Conservation (phyloP, 768 basidiomycete genomes). For the Mycena rebaudengoi region DNA sequence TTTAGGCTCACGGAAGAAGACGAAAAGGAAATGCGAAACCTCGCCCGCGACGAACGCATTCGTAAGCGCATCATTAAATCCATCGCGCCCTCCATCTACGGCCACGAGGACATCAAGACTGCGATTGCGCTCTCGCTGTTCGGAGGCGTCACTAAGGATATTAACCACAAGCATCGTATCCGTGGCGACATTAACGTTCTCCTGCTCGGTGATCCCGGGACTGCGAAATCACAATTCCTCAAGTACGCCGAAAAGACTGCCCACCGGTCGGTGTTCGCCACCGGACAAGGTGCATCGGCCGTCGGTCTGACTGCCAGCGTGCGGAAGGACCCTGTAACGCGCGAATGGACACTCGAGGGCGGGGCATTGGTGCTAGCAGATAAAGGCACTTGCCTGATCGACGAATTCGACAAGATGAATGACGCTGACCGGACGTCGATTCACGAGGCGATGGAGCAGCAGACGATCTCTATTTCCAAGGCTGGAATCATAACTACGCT, state of each 20-base stretch:
- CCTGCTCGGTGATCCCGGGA: slow-evolving; percentile 96
- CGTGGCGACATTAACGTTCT: slow-evolving; percentile 98
- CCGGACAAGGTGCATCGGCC: slow-evolving; percentile 97
- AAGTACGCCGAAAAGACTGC: slow-evolving; percentile 99
- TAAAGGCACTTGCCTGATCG: slow-evolving; percentile 96
- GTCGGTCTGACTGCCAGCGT: slow-evolving; percentile 99
- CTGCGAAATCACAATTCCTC: slow-evolving; percentile 98
- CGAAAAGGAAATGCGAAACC: slow-evolving; percentile 87
- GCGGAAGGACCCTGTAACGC: slow-evolving; percentile 96
- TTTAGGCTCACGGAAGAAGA: slow-evolving; percentile 98
- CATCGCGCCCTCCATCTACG: slow-evolving; percentile 98
- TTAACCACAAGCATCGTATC: slow-evolving; percentile 95
- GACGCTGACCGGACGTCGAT: slow-evolving; percentile 97
- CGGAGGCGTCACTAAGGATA: slow-evolving; percentile 93
- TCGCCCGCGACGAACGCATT: slow-evolving; percentile 93
- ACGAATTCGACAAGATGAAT: slow-evolving; percentile 99
- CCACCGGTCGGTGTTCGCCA: slow-evolving; percentile 96
- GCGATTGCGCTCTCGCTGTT: slow-evolving; percentile 96
- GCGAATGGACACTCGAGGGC: slow-evolving; percentile 98
- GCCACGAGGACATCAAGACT: slow-evolving; percentile 99
- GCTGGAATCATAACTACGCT: slow-evolving; percentile 99
- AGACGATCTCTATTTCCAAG: slow-evolving; percentile 98
- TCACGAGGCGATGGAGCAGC: slow-evolving; percentile 99
- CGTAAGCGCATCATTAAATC: slow-evolving; percentile 98
- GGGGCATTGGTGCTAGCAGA: slow-evolving; percentile 98